Conservation (phyloP, 768 basidiomycete genomes). For the Clitopilus passeckerianus region DNA sequence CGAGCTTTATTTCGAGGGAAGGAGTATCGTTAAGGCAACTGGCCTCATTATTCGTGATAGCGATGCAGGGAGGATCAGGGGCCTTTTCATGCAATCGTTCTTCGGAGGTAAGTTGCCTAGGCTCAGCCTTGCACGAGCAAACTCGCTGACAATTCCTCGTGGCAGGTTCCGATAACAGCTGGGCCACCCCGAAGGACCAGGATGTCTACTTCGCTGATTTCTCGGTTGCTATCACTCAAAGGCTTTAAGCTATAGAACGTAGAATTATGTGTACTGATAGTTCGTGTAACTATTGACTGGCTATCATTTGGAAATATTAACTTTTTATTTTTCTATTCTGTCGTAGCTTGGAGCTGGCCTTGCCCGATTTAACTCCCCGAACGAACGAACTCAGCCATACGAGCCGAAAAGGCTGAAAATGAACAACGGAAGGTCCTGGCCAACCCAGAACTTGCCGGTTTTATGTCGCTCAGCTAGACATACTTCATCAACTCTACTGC, state of each 20-base stretch:
- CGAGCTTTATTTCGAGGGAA: constrained; percentile 41
- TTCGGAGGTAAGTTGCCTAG: constrained; percentile 12
- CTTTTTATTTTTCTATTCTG: no score
- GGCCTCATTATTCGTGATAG: constrained; percentile 4
- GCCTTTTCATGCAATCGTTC: constrained; percentile 19
- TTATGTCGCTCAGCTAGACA: no score
- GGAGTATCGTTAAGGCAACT: neutral
- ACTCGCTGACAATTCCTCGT: neutral
- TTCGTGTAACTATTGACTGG: neutral
- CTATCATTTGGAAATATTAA: neutral
- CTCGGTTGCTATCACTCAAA: constrained; percentile 55
- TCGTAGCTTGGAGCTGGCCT: no score
- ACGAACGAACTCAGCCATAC: no score
- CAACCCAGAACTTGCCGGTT: no score
- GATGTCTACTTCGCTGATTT: constrained; percentile 66
- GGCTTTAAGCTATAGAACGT: constrained; percentile 21
- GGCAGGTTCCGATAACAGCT: constrained; percentile 39
- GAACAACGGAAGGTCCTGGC: no score
- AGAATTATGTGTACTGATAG: neutral
- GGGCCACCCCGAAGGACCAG: constrained; percentile 60
- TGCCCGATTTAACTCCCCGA: no score
- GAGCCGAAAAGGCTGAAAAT: no score
- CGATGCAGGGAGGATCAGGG: constrained; percentile 13
- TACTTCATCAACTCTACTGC: no score
- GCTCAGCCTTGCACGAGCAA: neutral